These are phyloP conservation scores for Boletus insuetus DNA, from an alignment of 768 basidiomycete genomes.

Conservation along the genomic window DNA sequence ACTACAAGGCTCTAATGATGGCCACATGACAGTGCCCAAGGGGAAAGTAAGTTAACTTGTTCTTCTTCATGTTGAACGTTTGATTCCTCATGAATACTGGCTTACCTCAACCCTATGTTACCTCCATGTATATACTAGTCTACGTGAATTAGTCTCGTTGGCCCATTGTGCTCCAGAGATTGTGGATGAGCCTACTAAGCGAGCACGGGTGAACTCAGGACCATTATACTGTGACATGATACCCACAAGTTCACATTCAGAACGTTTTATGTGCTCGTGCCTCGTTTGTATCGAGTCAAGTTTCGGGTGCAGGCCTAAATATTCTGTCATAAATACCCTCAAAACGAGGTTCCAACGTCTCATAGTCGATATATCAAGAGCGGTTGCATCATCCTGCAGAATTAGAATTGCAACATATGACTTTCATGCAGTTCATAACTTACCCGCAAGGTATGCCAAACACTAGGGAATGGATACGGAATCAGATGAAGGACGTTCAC, in stretches of 20 bases:
- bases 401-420: not conserved
- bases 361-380: constrained; percentile 81
- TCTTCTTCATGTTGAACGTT: not conserved
- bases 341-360: constrained; percentile 87
- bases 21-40: constrained; percentile 13
- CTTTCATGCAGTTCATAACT: constrained; percentile 20
- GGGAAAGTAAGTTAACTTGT: constrained; percentile 5
- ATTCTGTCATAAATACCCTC: constrained; percentile 87
- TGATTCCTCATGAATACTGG: not conserved
- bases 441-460: constrained; percentile 84
- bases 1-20: constrained; percentile 39
- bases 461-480: constrained; percentile 79
- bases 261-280: constrained; percentile 34
- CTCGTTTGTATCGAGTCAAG: constrained; percentile 29
- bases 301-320: constrained; percentile 66
- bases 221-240: not conserved
- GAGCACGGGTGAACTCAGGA: not conserved
- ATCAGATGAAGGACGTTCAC: constrained; percentile 91
- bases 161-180: not conserved
- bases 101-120: not conserved
- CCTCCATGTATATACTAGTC: not conserved
- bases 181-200: constrained; percentile 20
- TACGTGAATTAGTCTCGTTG: not conserved
- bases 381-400: constrained; percentile 84
- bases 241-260: constrained; percentile 49